phyloP scores from a whole-genome alignment of 2,329 filamentous ascomycete genomes.

The Cercospora brassicicola region DNA sequence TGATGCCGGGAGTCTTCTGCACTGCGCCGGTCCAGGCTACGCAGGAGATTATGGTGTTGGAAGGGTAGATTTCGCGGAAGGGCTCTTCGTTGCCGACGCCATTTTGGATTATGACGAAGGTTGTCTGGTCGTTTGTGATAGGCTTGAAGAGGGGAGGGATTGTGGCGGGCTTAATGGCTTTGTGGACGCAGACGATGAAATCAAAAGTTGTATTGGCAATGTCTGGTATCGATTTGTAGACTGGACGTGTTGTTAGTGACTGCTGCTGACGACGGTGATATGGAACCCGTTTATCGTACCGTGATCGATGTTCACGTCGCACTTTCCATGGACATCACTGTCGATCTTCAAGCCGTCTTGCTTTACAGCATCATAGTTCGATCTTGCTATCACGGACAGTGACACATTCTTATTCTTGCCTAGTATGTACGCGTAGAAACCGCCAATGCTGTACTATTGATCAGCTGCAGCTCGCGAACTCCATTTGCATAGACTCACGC shows the following conservation, averaged over 20 bases:
- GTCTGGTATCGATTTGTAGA: slow-evolving; percentile 43
- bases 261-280: not conserved
- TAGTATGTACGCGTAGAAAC: slow-evolving; percentile 59
- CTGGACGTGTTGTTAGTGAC: slow-evolving; percentile 36
- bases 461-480: not conserved
- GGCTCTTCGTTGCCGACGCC: slow-evolving; percentile 62
- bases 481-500: slow-evolving; percentile 46
- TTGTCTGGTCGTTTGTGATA: slow-evolving; percentile 47
- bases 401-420: slow-evolving; percentile 45
- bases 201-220: slow-evolving; percentile 41
- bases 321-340: slow-evolving; percentile 46
- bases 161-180: slow-evolving; percentile 44
- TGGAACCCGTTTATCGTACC: slow-evolving; percentile 10
- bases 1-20: slow-evolving; percentile 52
- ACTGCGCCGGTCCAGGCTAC: slow-evolving; percentile 58
- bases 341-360: slow-evolving; percentile 46
- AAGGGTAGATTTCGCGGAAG: slow-evolving; percentile 52
- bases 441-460: slow-evolving; percentile 51
- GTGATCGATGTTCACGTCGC: slow-evolving; percentile 34
- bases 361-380: slow-evolving; percentile 49
- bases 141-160: slow-evolving; percentile 44
- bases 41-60: slow-evolving; percentile 56
- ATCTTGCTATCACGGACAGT: slow-evolving; percentile 48
- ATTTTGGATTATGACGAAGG: slow-evolving; percentile 64
- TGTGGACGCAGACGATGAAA: slow-evolving; percentile 51